Evolutionary conservation across 352 stramenopile genomes (phyloP), one percentile per base, ranked within the genome.

Genomic region (Phytophthora rubi): DNA sequence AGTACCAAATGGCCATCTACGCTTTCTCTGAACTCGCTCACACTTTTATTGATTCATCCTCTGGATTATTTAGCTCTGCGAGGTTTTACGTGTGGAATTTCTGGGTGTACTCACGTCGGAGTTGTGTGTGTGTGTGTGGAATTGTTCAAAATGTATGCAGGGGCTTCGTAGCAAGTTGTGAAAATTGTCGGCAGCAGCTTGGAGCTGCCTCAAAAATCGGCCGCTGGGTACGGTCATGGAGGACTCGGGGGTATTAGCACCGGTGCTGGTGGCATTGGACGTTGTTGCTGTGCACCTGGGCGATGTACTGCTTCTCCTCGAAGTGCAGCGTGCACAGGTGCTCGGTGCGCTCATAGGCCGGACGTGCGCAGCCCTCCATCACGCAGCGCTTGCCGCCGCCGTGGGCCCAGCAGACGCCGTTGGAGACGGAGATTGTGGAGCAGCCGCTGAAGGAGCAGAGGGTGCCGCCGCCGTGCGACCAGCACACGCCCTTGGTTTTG

Each of bases 311-410:
- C 53, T 78, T 76, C 51, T 77, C 71, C 66, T 84, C 76, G 58
- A 81, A 84, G 68, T 86, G 79, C n/a, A 85, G 57, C 35, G 74
- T 85, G 70, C 80, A 88, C 33, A 85, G 62, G 65, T 85, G 81
- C 21, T 81, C 71, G 12, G 79, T 86, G 53, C 79, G 79, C 39
- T 86, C 81, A 62, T 89, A 89, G 9, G 79, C 81, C 2, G 79
- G 79, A 30, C 77, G 75, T 16, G 75, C 72, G 73, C 90, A 97
- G 55, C 83, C 80, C 13, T 81, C 78, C 37, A 92, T 77, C 3
- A 62, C 62, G 69, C 90, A 97, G 59, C 90, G 88, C 77, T 94
- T 94, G 64, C 90, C 90, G 30, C 90, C 90, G 18, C 90, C 90
- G 65, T 97, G 90, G 26, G 82, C 80, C 79, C 80, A 87, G 64